Evolutionary conservation across 139 green algal genomes (phyloP).

Genomic region (Pseudopediastrum boryanum): DNA sequence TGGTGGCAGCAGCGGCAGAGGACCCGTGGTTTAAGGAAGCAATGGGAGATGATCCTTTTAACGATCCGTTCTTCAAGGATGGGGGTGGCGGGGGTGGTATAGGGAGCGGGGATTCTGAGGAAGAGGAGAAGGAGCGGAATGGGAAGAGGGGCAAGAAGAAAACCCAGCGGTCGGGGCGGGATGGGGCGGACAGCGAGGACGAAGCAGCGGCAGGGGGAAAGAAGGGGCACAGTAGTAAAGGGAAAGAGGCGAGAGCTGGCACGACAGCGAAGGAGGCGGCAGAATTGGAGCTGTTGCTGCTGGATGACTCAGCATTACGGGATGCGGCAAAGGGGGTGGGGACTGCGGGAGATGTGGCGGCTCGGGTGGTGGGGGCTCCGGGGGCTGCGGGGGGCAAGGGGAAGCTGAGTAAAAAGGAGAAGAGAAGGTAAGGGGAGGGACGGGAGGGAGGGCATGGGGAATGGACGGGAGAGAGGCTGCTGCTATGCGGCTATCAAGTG

Average conservation of each 20-base stretch:
- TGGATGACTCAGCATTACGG: constrained; percentile 82
- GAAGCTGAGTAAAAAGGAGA: constrained; percentile 38
- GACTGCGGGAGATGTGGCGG: neutral
- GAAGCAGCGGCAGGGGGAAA: constrained; percentile 39
- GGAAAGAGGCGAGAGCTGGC: constrained; percentile 39
- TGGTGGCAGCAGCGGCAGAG: no score
- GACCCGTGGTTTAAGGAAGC: no score
- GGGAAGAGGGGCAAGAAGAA: neutral
- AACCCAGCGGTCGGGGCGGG: constrained; percentile 4
- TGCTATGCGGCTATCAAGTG: no score
- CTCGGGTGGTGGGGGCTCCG: neutral
- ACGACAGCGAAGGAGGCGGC: constrained; percentile 51
- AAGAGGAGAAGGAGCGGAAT: neutral
- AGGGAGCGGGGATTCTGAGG: constrained; percentile 7
- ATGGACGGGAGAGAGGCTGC: no score
- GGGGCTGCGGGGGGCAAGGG: constrained; percentile 15
- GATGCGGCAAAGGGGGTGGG: constrained; percentile 34
- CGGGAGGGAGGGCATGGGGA: no score
- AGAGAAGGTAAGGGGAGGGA: neutral
- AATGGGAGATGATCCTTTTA: constrained; percentile 74
- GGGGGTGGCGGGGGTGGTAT: neutral
- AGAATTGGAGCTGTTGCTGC: constrained; percentile 93
- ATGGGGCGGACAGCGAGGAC: neutral
- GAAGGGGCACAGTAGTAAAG: neutral
- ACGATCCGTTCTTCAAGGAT: constrained; percentile 85